A percentile compares a stretch with the other conserved stretches of the same genome.
Evolutionary conservation across 1,284 basidiomycete genomes (phyloP).

Genomic region (Athelia psychrophila): DNA sequence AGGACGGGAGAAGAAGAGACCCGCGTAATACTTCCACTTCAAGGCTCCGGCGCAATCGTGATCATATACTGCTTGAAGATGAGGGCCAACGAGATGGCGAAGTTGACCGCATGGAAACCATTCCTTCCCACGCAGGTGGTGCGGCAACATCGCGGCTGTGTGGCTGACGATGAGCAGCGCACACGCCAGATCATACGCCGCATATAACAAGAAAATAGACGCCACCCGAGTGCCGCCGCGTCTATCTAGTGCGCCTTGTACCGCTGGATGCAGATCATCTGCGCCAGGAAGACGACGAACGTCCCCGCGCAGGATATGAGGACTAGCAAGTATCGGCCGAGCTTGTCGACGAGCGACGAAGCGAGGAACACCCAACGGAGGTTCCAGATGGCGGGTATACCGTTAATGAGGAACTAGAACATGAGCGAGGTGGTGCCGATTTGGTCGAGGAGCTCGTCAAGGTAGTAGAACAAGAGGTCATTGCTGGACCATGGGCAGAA

Average conservation of each 20-base stretch:
- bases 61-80: conserved; percentile 84
- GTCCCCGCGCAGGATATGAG: conserved; percentile 63
- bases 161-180: conserved; percentile 74
- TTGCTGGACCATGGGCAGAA: conserved; percentile 78
- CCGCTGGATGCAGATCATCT: conserved; percentile 68
- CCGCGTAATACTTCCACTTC: conserved; percentile 64
- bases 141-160: conserved; percentile 74
- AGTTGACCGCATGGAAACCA: conserved; percentile 74
- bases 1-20: conserved; percentile 14
- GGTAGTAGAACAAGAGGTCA: conserved; percentile 75
- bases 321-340: conserved; percentile 67
- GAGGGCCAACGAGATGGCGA: conserved; percentile 61
- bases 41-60: conserved; percentile 62
- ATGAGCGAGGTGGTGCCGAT: conserved; percentile 67
- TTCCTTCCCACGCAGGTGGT: conserved; percentile 71
- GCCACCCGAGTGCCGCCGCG: conserved; percentile 64
- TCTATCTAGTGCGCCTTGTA: conserved; percentile 44
- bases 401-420: conserved; percentile 69
- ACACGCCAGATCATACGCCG: conserved; percentile 69
- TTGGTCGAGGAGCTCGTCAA: conserved; percentile 65
- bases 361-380: conserved; percentile 59
- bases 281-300: conserved; percentile 65
- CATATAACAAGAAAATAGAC: conserved; percentile 77
- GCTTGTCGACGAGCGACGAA: conserved; percentile 53
- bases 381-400: conserved; percentile 76